These are phyloP conservation scores for Ziziphus jujuba DNA, from an alignment of 306 rosid genomes.

Conservation along the genomic window DNA sequence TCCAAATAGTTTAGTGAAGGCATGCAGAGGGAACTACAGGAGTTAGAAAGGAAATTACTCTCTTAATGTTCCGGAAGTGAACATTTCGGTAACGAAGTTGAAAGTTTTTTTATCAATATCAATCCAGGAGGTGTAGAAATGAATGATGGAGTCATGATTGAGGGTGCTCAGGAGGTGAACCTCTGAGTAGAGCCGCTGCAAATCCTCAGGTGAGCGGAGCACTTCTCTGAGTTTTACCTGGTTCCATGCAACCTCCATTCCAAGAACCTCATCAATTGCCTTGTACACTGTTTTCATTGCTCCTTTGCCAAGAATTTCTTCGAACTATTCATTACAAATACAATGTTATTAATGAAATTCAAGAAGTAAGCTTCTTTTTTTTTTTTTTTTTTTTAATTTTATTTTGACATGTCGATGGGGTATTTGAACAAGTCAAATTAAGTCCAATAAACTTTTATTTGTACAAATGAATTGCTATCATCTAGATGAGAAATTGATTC, in stretches of 20 bases:
- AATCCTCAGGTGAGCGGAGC: slow-evolving; percentile 66
- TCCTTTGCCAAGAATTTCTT: slow-evolving; percentile 85
- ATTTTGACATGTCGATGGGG: too few relatives aligned
- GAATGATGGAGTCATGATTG: slow-evolving; percentile 70
- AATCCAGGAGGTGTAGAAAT: slow-evolving; percentile 83
- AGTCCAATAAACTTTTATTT: too few relatives aligned
- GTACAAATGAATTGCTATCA: too few relatives aligned
- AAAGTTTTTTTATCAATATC: slow-evolving; percentile 64
- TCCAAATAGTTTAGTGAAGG: not conserved
- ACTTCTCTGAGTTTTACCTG: slow-evolving; percentile 71
- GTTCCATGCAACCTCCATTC: slow-evolving; percentile 92
- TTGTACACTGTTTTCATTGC: slow-evolving; percentile 88
- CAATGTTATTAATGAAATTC: not conserved
- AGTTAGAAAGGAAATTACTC: slow-evolving; percentile 44
- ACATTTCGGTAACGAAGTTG: slow-evolving; percentile 87
- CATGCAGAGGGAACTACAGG: not conserved
- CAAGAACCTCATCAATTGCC: slow-evolving; percentile 83
- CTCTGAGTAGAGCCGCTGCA: slow-evolving; percentile 87
- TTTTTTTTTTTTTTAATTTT: too few relatives aligned
- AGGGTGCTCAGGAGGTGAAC: slow-evolving; percentile 92
- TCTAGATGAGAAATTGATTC: too few relatives aligned
- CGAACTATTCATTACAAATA: slow-evolving; percentile 42
- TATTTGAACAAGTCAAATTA: too few relatives aligned
- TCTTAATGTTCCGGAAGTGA: slow-evolving; percentile 85
- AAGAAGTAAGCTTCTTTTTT: not conserved